Base-by-base conservation (phyloP, 371 early-diverging fungal species). In the Batrachochytrium dendrobatidis region DNA sequence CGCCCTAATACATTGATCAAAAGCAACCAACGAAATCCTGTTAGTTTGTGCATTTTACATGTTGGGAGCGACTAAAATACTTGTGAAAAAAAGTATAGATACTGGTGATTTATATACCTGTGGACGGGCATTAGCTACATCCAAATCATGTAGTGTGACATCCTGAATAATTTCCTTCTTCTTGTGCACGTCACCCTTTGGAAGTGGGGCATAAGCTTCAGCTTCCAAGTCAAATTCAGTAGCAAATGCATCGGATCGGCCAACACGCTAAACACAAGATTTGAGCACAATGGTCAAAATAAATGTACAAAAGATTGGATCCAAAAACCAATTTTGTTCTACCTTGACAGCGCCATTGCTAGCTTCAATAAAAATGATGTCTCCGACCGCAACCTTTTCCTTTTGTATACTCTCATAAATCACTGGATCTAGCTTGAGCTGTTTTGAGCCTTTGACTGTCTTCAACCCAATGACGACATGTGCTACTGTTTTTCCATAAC, bases 151-250 rank as follows among this genome's bases (percentile, higher is more conserved):
- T 24, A 99, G 84, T 0, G 99, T 95, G 8, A 99, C 94, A 64
- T 93, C 95, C 71, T 98, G 98, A 29, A 92, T 83, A 25, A 98
- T 85, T 73, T 96, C 95, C 81, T 94, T 91, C 77, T 90, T 95
- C 76, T 96, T 98, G 75, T 96, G 95, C 26, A 98, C 92, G 60
- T 99, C 99, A 28, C 99, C 99, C 75, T 99, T 99, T 24, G 99
- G 99, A 59, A 95, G 73, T 10, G 96, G 95, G 8, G 99, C 95
- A 62, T 94, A 97, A 61, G 93, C 89, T 59, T 95, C 97, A 2
- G 95, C 95, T 67, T 96, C 95, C 61, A 94, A 70, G 76, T 95
- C 97, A 65, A 90, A 95, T 72, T 98, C 98, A 31, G 94, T 89
- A 0, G 95, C 92, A 75, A 83, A 96, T 7, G 93, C 86, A 66